These are phyloP conservation scores for Fraxinus paxiana DNA, from an alignment of 305 asterid species.

Conservation along the genomic window DNA sequence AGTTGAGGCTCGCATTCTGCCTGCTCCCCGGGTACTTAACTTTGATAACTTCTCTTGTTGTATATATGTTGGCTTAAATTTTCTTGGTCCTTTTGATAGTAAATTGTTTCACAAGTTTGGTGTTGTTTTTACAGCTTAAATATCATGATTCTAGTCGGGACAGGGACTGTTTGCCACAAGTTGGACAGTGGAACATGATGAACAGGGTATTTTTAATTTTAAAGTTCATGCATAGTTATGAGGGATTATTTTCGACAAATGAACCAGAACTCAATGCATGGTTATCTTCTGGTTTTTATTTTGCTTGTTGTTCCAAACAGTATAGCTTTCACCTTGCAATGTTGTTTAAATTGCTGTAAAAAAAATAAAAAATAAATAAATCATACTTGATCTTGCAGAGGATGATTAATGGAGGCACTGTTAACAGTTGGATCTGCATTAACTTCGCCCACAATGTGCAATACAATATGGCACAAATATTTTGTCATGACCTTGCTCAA, in stretches of 20 bases:
- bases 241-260: neutral
- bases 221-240: neutral
- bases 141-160: slow-evolving; percentile 88
- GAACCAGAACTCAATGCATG: neutral
- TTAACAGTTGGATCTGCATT: slow-evolving; percentile 69
- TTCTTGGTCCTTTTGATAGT: neutral
- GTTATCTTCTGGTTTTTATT: neutral
- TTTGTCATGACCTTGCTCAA: slow-evolving; percentile 77
- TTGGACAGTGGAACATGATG: slow-evolving; percentile 99
- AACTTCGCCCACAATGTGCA: slow-evolving; percentile 71
- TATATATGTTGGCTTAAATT: neutral
- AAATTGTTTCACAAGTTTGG: neutral
- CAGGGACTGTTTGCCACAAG: slow-evolving; percentile 85
- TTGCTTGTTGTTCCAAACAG: neutral
- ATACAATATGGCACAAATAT: slow-evolving; percentile 50
- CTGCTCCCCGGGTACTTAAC: slow-evolving; percentile 75
- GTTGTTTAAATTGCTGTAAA: neutral
- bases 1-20: slow-evolving; percentile 93
- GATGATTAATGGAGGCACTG: slow-evolving; percentile 64
- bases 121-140: slow-evolving; percentile 53
- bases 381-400: slow-evolving; percentile 26
- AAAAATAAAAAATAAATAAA: neutral
- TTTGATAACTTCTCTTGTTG: neutral
- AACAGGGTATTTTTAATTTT: slow-evolving; percentile 53
- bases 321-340: neutral